Evolutionary conservation across 2,329 filamentous ascomycete genomes (phyloP), one percentile per base, ranked within the genome.

Genomic region (Fusarium buxicola): DNA sequence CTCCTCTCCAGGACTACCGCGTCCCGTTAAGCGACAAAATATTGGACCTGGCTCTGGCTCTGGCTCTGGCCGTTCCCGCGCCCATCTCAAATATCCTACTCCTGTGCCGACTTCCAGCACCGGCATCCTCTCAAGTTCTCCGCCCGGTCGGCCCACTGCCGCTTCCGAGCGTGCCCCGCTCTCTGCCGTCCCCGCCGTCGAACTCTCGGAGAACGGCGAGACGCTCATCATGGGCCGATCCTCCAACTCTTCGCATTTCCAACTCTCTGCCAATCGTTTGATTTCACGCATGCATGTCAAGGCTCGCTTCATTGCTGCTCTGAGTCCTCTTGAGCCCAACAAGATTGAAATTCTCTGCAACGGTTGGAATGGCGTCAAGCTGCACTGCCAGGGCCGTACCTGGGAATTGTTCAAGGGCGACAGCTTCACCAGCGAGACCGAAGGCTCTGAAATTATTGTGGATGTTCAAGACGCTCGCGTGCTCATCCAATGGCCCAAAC

Each of bases 221-320:
- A 81, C 88, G 12, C 79, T 97, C 30, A 84, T 90, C 60, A 95
- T 99, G 90, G 95, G 95, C 63, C 87, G 95, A 66, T 97, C 94
- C 7, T 97, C 92, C 79, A 94, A 92, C 77, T 96, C 94, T 12
- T 96, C 93, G n/a, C 89, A 97, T 74, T 95, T 94, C 76, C 94
- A 97, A 78, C 85, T 99, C 12, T 95, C 95, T 24, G 88, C 92
- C 69, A 97, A 96, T 78, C 91, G 93, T 41, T 86, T 96, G 58
- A 92, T 99, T 63, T 98, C 95, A 72, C 90, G 95, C 73, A 87
- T 98, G 21, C 95, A 99, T 75, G 91, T 97, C 76, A 90, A 92
- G 78, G 94, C 93, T 63, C 86, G 89, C 49, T 99, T 94, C 76
- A 86, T 94, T 63, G 84, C 90, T 18, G 87, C 92, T 11, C 79